Conservation (phyloP, 768 basidiomycete species). For the Clathrus columnatus region DNA sequence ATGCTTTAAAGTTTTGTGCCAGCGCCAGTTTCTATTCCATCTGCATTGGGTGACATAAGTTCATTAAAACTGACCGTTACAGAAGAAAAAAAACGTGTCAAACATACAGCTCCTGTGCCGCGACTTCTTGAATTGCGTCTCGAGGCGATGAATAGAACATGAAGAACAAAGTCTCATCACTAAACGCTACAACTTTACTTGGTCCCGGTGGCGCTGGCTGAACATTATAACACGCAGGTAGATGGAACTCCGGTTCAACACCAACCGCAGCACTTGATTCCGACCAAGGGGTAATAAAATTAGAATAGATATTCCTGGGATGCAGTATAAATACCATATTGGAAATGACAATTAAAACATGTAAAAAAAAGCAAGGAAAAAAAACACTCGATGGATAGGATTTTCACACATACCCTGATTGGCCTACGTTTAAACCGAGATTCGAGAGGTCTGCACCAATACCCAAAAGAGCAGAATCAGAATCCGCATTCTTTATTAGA, state of each 20-base stretch:
- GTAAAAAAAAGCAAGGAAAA: not conserved
- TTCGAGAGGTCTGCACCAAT: conserved; percentile 89
- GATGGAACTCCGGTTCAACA: conserved; percentile 87
- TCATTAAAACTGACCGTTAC: conserved; percentile 1
- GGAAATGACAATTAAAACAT: not conserved
- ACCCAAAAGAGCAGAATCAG: conserved; percentile 72
- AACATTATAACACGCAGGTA: conserved; percentile 89
- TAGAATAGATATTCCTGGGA: conserved; percentile 73
- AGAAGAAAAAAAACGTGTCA: not conserved
- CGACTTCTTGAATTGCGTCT: conserved; percentile 89
- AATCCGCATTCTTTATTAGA: conserved; percentile 79
- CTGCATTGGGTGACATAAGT: conserved; percentile 33
- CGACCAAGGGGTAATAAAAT: conserved; percentile 95
- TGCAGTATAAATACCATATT: conserved; percentile 8
- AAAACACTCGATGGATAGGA: not conserved
- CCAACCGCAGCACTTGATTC: conserved; percentile 78
- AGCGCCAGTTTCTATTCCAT: conserved; percentile 92
- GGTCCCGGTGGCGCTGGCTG: conserved; percentile 80
- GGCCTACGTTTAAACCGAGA: conserved; percentile 85
- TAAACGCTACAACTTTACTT: conserved; percentile 72
- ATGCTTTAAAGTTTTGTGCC: conserved; percentile 83
- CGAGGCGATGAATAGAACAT: conserved; percentile 94
- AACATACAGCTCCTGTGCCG: conserved; percentile 89
- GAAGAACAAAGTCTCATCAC: conserved; percentile 95
- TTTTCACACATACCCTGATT: conserved; percentile 55